These are phyloP conservation scores for Tolypocladium paradoxum DNA, from an alignment of 2,329 filamentous ascomycete species.

Conservation along the genomic window DNA sequence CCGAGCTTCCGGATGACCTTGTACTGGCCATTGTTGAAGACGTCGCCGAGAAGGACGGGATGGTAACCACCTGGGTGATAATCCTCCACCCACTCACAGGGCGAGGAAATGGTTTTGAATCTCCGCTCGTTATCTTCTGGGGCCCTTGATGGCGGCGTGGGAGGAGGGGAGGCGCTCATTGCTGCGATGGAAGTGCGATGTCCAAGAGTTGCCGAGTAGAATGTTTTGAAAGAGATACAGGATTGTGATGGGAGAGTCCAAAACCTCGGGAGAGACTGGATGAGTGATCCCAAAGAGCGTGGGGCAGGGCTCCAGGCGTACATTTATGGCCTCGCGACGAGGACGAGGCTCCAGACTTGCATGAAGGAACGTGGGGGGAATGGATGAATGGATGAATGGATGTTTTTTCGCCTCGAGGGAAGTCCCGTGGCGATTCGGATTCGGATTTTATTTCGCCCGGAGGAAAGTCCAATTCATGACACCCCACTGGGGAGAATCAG, in stretches of 20 bases:
- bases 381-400: too few species aligned
- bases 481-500: too few species aligned
- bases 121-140: slow-evolving; percentile 8
- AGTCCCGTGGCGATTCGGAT: too few species aligned
- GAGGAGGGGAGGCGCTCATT: slow-evolving; percentile 12
- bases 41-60: slow-evolving; percentile 29
- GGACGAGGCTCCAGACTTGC: too few species aligned
- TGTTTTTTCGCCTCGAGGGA: too few species aligned
- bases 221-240: not conserved
- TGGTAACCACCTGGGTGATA: slow-evolving; percentile 31
- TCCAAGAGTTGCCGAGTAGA: slow-evolving; percentile 1
- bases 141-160: slow-evolving; percentile 11
- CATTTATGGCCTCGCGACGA: too few species aligned
- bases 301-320: too few species aligned
- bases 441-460: too few species aligned
- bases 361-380: too few species aligned
- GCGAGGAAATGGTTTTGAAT: slow-evolving; percentile 13
- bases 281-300: not conserved
- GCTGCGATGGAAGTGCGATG: slow-evolving; percentile 4
- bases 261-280: not conserved
- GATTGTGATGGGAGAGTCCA: not conserved
- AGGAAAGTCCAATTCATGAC: too few species aligned
- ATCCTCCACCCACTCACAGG: slow-evolving; percentile 18
- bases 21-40: slow-evolving; percentile 28
- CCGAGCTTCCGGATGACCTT: slow-evolving; percentile 32